Conservation (phyloP, 495 filamentous ascomycete species). For the Lentithecium fluviatile region DNA sequence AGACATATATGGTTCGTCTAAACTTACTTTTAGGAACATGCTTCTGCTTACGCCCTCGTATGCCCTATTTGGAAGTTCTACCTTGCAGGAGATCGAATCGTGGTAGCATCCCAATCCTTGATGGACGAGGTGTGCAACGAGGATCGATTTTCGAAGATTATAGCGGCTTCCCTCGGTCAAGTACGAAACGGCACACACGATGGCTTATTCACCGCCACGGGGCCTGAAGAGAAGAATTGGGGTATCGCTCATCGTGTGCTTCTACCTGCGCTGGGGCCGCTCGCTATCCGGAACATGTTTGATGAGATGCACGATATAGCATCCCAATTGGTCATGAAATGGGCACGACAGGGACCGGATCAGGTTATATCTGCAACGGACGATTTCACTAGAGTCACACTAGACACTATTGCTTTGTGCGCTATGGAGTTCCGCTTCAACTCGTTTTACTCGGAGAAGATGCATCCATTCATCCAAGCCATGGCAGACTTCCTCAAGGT, state of each 20-base stretch:
- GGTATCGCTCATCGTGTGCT: slow-evolving; percentile 67
- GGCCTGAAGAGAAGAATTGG: slow-evolving; percentile 59
- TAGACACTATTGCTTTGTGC: slow-evolving; percentile 69
- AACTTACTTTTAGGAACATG: too few species aligned
- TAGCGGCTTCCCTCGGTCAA: slow-evolving; percentile 51
- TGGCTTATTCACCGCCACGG: slow-evolving; percentile 69
- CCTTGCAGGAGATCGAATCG: not conserved
- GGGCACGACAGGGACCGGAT: slow-evolving; percentile 63
- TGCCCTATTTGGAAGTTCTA: slow-evolving; percentile 32
- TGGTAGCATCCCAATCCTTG: slow-evolving; percentile 5
- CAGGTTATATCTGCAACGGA: slow-evolving; percentile 59
- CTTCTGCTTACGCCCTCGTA: too few species aligned
- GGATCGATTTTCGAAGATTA: slow-evolving; percentile 21
- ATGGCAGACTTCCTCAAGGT: slow-evolving; percentile 62
- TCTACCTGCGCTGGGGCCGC: slow-evolving; percentile 69
- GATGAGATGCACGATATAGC: slow-evolving; percentile 70
- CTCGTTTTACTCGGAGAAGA: slow-evolving; percentile 61
- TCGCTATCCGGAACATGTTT: slow-evolving; percentile 55
- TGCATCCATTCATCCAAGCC: slow-evolving; percentile 57
- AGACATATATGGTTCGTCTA: slow-evolving; percentile 28
- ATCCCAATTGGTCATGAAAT: slow-evolving; percentile 69
- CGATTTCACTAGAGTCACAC: slow-evolving; percentile 73
- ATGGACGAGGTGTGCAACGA: slow-evolving; percentile 32
- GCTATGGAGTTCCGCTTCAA: slow-evolving; percentile 78
- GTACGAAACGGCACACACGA: slow-evolving; percentile 58